Conservation (phyloP, 768 basidiomycete genomes). For the Serendipita sp. region DNA sequence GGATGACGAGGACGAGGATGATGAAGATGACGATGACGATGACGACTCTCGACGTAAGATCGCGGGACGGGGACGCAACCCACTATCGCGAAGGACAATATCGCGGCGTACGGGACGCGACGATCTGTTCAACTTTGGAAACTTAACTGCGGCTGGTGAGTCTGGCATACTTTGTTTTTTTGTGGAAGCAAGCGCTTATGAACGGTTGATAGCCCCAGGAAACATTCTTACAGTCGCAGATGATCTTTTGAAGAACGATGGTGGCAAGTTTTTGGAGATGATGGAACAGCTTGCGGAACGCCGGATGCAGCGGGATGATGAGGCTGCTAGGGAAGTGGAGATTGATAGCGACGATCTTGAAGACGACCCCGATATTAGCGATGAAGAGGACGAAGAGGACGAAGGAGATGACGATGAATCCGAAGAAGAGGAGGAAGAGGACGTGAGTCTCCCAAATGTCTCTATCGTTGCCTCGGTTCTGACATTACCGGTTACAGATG, state of each 20-base stretch:
- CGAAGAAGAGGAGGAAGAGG: constrained; percentile 30
- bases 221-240: constrained; percentile 98
- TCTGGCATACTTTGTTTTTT: constrained; percentile 11
- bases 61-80: neutral
- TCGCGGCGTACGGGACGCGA: constrained; percentile 25
- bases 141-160: constrained; percentile 66
- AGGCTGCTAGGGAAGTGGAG: constrained; percentile 35
- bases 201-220: constrained; percentile 43
- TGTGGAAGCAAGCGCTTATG: neutral
- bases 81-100: neutral
- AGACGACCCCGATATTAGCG: constrained; percentile 42
- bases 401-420: constrained; percentile 48
- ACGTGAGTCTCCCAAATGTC: constrained; percentile 19
- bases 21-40: constrained; percentile 41
- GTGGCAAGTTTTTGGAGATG: constrained; percentile 99
- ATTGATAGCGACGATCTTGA: constrained; percentile 44
- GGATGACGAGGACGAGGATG: constrained; percentile 35
- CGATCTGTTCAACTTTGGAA: constrained; percentile 66
- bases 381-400: constrained; percentile 46
- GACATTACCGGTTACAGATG: constrained; percentile 24
- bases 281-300: constrained; percentile 98
- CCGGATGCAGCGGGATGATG: constrained; percentile 80
- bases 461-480: neutral
- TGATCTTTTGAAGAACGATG: constrained; percentile 95
- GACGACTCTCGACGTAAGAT: constrained; percentile 23